These are phyloP conservation scores for Paracamarosporium sp. DNA, from an alignment of 2,329 filamentous ascomycete species.

Conservation along the genomic window DNA sequence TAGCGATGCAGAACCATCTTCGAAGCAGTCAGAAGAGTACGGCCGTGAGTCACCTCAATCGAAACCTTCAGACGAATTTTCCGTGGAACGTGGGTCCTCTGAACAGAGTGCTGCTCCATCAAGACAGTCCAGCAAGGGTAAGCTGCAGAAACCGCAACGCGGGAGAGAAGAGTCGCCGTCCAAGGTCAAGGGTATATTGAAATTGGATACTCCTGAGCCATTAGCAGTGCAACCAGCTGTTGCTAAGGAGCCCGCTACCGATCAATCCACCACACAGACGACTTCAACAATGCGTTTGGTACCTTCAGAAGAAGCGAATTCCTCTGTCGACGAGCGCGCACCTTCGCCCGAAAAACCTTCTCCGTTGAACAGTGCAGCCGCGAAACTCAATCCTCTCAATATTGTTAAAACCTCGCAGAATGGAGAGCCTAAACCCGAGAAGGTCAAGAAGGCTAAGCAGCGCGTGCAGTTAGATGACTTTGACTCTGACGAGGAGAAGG, in stretches of 20 bases:
- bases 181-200: slow-evolving; percentile 40
- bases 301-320: slow-evolving; percentile 32
- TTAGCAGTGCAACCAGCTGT: slow-evolving; percentile 15
- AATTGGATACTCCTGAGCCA: slow-evolving; percentile 40
- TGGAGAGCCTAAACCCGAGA: slow-evolving; percentile 61
- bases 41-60: slow-evolving; percentile 43
- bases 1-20: slow-evolving; percentile 51
- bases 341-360: slow-evolving; percentile 26
- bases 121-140: slow-evolving; percentile 46
- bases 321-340: slow-evolving; percentile 26
- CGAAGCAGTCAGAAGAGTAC: slow-evolving; percentile 47
- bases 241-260: slow-evolving; percentile 20
- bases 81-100: slow-evolving; percentile 32
- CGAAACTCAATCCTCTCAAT: slow-evolving; percentile 39
- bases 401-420: slow-evolving; percentile 45
- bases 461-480: slow-evolving; percentile 75
- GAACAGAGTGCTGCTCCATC: slow-evolving; percentile 36
- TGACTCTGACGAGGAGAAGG: slow-evolving; percentile 61
- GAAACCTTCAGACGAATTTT: slow-evolving; percentile 37
- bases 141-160: slow-evolving; percentile 44
- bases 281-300: slow-evolving; percentile 44
- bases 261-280: slow-evolving; percentile 25
- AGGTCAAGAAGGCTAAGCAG: slow-evolving; percentile 65
- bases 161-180: slow-evolving; percentile 39
- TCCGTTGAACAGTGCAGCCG: slow-evolving; percentile 22